Base-by-base conservation (phyloP, 169 alveolate species). In the Cystoisospora suis region DNA sequence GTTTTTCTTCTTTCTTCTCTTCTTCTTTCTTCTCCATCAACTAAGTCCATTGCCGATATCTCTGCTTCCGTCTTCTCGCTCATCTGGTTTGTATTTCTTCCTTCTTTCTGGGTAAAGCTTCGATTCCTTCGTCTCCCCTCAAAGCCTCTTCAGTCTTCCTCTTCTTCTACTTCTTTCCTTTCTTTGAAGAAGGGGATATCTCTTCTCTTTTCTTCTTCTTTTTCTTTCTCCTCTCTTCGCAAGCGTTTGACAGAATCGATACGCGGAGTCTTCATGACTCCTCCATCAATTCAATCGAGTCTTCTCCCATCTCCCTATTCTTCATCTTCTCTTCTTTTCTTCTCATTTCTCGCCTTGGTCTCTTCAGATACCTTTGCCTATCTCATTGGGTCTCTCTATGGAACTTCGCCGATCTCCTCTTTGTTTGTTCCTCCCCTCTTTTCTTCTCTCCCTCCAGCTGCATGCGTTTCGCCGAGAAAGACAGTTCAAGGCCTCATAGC, bases 401-500 rank as follows among this genome's bases (percentile, higher is more conserved):
- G 87, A 23, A 15, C 65, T 9, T 29, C 87, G 61, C 65, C 65
- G 45, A 79, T 79, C 32, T 42, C 87, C 23, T n/a, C 87, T 0
- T 70, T 79, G 46, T 79, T 79, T 70, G 65, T 32, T 3, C 87
- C 56, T 4, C 45, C 56, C 36, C 47, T 29, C 44, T 42, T 42
- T 6, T 15, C 87, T 5, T n/a, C 87, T 27, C 87, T 79, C 9
- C 87, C 87, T 46, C 87, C 87, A 3, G 87, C 87, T 7, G 87
- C 87, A 32, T 46, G n/a, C 34, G 87, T 79, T n/a, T 79, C 87
- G 46, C 87, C 87, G 32, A 6, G 87, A 32, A 79, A 79, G 27
- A 79, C 87, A 23, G 87, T 79, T 9, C 45, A 40, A 27, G 87
- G 87, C 12, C 69, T 79, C 46, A 44, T 79, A 12, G 87, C 56